Evolutionary conservation across 441 rosid genomes (phyloP).

Genomic region (Capsella rubella): DNA sequence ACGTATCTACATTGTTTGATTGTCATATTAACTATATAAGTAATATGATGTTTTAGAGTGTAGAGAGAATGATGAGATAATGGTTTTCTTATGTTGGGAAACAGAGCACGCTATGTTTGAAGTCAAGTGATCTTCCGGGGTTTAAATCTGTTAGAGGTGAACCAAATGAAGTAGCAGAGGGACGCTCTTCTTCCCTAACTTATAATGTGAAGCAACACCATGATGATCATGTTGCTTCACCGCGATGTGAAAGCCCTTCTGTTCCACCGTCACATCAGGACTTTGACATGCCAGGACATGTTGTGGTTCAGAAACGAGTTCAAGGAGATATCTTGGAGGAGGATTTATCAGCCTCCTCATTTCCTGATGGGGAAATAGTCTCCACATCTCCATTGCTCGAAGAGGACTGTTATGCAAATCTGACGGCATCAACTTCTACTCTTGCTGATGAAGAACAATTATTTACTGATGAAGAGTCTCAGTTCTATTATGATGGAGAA

Average conservation of each 20-base stretch:
- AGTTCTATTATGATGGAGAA: neutral
- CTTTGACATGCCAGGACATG: constrained; percentile 30
- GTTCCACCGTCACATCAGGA: constrained; percentile 41
- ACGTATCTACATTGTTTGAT: neutral
- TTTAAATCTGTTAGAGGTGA: constrained; percentile 54
- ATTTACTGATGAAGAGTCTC: neutral
- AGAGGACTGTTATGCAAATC: constrained; percentile 6
- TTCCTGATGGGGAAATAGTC: constrained; percentile 37
- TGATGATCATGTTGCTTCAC: constrained; percentile 38
- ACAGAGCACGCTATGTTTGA: constrained; percentile 61
- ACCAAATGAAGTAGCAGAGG: constrained; percentile 35
- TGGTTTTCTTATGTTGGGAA: constrained; percentile 8
- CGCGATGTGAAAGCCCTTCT: constrained; percentile 22
- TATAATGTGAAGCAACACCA: constrained; percentile 27
- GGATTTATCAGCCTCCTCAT: constrained; percentile 11
- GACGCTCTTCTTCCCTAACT: constrained; percentile 19
- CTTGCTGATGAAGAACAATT: neutral
- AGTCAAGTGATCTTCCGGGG: constrained; percentile 52
- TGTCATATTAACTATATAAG: neutral
- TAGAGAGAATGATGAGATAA: constrained; percentile 37
- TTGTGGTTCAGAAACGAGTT: constrained; percentile 29
- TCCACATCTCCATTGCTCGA: neutral
- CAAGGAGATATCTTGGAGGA: constrained; percentile 44
- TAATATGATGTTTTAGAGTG: constrained; percentile 8
- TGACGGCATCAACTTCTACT: neutral